Percentiles rank a stretch among this genome's conserved stretches.
Conservation (phyloP, 345 rosid species). For the Populus deltoides region DNA sequence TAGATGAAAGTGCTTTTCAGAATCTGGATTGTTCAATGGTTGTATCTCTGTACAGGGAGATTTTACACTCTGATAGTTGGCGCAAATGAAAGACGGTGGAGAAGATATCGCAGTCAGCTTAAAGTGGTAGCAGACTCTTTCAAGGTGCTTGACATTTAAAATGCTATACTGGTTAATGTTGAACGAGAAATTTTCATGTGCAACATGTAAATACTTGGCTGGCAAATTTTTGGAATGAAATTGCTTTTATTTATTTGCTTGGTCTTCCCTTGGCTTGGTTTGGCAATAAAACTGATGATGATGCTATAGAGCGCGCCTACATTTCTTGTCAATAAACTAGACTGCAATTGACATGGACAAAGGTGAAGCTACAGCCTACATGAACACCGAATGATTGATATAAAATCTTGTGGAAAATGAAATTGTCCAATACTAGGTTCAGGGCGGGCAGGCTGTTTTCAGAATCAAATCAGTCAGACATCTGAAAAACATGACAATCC, state of each 20-base stretch:
- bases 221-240: no score
- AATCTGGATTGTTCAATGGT: not conserved
- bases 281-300: not conserved
- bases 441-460: not conserved
- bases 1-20: not conserved
- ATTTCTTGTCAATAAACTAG: not conserved
- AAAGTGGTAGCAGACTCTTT: slow-evolving; percentile 18
- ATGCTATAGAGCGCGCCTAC: not conserved
- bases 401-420: not conserved
- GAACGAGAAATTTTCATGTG: not conserved
- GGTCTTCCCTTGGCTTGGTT: not conserved
- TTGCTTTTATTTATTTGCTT: not conserved
- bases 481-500: not conserved
- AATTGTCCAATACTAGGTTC: not conserved
- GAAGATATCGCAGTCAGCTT: not conserved
- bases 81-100: slow-evolving; percentile 25
- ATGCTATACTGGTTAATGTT: not conserved
- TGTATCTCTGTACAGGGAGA: not conserved
- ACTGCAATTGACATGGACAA: not conserved
- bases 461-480: not conserved
- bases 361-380: not conserved
- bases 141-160: slow-evolving; percentile 13
- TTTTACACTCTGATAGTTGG: slow-evolving; percentile 19
- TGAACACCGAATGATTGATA: not conserved
- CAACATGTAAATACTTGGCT: not conserved